A percentile compares a stretch with the other conserved stretches of the same genome.
phyloP scores from a whole-genome alignment of 768 basidiomycete genomes.

The Chiua virens region DNA sequence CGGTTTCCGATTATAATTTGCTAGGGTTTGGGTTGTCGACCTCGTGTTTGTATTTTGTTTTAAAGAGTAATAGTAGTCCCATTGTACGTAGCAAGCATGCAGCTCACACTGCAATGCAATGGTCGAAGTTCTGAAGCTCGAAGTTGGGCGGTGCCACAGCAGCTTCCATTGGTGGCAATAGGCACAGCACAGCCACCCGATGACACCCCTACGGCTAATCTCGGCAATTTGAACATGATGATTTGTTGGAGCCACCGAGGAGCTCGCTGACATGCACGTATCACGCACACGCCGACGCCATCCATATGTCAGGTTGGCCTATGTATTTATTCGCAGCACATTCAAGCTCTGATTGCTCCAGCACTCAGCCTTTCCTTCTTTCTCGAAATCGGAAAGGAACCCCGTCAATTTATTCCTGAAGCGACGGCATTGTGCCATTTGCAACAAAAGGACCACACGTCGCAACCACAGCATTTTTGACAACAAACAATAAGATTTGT shows the following conservation, averaged over 20 bases:
- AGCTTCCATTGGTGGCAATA: background rate
- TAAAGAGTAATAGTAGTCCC: too few species aligned
- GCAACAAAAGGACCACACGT: conserved; percentile 19
- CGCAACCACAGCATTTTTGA: conserved; percentile 24
- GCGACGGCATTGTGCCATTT: conserved; percentile 2
- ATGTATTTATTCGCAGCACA: background rate
- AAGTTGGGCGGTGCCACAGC: too few species aligned
- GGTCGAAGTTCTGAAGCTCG: too few species aligned
- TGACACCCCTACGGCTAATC: background rate
- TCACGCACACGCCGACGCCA: background rate
- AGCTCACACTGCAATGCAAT: too few species aligned
- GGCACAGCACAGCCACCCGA: conserved; percentile 10
- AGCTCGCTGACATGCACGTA: too few species aligned
- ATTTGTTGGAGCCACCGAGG: background rate
- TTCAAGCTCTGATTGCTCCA: background rate
- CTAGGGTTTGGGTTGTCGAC: too few species aligned
- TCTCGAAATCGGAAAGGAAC: background rate
- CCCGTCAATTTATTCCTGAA: background rate
- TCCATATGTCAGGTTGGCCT: background rate
- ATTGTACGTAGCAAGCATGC: too few species aligned
- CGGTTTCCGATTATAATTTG: too few species aligned
- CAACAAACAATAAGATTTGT: conserved; percentile 34
- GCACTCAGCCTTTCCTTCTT: background rate
- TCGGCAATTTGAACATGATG: background rate
- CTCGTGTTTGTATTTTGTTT: too few species aligned